A percentile compares a stretch with the other conserved stretches of the same genome.
Conservation (phyloP, 495 filamentous ascomycete species). For the Aspergillus egyptiacus region DNA sequence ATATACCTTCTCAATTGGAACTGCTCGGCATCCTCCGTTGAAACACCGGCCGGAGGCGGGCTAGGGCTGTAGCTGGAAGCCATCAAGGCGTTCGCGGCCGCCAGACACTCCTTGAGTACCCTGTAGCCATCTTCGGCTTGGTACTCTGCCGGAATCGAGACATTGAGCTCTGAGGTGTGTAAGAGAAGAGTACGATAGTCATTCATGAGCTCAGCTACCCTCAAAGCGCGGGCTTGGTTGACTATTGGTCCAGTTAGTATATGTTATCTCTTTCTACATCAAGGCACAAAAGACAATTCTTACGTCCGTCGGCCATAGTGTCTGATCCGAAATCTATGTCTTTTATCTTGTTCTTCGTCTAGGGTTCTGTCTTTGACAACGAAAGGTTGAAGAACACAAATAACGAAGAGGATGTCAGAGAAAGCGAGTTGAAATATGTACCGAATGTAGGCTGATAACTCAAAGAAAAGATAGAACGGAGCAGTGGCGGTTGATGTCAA, state of each 20-base stretch:
- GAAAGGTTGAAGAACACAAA: neutral
- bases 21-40: constrained; percentile 64
- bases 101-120: constrained; percentile 65
- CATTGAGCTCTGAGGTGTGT: constrained; percentile 67
- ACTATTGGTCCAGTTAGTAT: constrained; percentile 44
- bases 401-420: constrained; percentile 3
- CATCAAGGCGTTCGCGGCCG: constrained; percentile 70
- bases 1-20: constrained; percentile 70
- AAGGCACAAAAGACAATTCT: constrained; percentile 23
- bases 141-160: constrained; percentile 54
- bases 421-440: constrained; percentile 4
- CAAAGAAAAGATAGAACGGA: constrained; percentile 14
- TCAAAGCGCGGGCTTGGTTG: constrained; percentile 73
- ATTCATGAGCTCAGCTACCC: constrained; percentile 76
- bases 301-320: constrained; percentile 59
- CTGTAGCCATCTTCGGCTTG: constrained; percentile 74
- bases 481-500: neutral
- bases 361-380: neutral
- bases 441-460: neutral
- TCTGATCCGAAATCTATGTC: neutral
- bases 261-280: neutral
- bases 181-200: constrained; percentile 80
- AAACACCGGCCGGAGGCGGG: constrained; percentile 43
- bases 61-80: constrained; percentile 59
- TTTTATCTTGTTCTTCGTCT: neutral